These are phyloP conservation scores for Metschnikowia corniflorae DNA, from an alignment of 805 yeast species.

Conservation along the genomic window DNA sequence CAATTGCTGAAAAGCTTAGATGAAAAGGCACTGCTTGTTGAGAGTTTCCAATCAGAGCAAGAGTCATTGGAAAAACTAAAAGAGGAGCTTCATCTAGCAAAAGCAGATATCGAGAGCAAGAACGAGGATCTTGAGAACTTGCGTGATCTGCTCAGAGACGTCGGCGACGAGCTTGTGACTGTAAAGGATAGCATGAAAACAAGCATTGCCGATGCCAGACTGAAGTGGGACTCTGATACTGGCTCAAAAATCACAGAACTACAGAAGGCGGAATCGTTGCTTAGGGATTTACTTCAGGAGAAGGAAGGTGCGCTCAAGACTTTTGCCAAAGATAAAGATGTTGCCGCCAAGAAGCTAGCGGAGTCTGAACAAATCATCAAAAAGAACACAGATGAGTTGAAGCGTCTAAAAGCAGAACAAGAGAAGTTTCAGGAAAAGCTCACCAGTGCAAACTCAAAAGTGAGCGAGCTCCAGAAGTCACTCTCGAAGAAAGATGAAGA, in stretches of 20 bases:
- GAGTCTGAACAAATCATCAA: background rate
- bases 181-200: conserved; percentile 46
- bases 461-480: conserved; percentile 10
- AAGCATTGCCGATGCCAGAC: conserved; percentile 13
- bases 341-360: background rate
- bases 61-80: conserved; percentile 9
- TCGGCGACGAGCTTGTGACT: conserved; percentile 77
- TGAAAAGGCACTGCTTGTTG: conserved; percentile 3
- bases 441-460: conserved; percentile 19
- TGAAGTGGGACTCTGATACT: conserved; percentile 18
- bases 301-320: conserved; percentile 19
- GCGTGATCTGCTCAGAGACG: conserved; percentile 69
- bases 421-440: conserved; percentile 1
- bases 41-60: background rate
- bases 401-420: conserved; percentile 6
- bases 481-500: conserved; percentile 13
- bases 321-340: conserved; percentile 1
- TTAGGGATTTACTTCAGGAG: conserved; percentile 10
- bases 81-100: conserved; percentile 10
- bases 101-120: conserved; percentile 18
- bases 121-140: conserved; percentile 63
- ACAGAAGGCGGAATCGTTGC: conserved; percentile 14
- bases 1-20: too few relatives aligned
- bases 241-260: conserved; percentile 6
- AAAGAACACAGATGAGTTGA: background rate